phyloP scores from a whole-genome alignment of 2,329 filamentous ascomycete species.

The Pyrenophora seminiperda region DNA sequence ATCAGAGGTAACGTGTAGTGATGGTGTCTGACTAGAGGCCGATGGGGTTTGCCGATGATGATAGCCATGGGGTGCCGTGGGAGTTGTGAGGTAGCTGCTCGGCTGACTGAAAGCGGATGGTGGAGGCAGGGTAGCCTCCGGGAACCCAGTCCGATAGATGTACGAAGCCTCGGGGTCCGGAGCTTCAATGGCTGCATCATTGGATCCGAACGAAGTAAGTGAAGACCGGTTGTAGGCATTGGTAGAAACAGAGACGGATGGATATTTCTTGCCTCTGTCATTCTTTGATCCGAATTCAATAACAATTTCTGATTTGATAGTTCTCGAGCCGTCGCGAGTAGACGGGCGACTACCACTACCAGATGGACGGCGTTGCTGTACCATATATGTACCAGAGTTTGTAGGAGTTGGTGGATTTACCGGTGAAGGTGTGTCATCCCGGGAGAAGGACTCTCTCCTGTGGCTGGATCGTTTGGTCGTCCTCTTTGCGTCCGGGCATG shows the following conservation, averaged over 20 bases:
- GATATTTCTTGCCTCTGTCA: slow-evolving; percentile 33
- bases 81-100: slow-evolving; percentile 27
- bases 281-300: slow-evolving; percentile 37
- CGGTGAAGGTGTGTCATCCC: slow-evolving; percentile 38
- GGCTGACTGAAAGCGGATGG: slow-evolving; percentile 19
- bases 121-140: slow-evolving; percentile 34
- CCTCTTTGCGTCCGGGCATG: slow-evolving; percentile 35
- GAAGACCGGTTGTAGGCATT: slow-evolving; percentile 36
- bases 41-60: slow-evolving; percentile 37
- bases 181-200: slow-evolving; percentile 36
- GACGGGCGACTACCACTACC: slow-evolving; percentile 32
- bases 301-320: slow-evolving; percentile 35
- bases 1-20: slow-evolving; percentile 39
- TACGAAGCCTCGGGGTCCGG: slow-evolving; percentile 40
- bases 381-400: slow-evolving; percentile 28
- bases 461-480: slow-evolving; percentile 32
- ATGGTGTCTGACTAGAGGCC: slow-evolving; percentile 35
- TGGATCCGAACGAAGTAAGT: slow-evolving; percentile 28
- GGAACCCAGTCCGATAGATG: slow-evolving; percentile 39
- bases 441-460: slow-evolving; percentile 19
- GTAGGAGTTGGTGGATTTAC: slow-evolving; percentile 41
- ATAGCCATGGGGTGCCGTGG: slow-evolving; percentile 26
- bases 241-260: slow-evolving; percentile 21
- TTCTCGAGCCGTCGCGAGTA: slow-evolving; percentile 28
- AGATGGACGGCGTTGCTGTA: slow-evolving; percentile 34